Conservation (phyloP, 768 basidiomycete species). For the Termitomyces sp. region DNA sequence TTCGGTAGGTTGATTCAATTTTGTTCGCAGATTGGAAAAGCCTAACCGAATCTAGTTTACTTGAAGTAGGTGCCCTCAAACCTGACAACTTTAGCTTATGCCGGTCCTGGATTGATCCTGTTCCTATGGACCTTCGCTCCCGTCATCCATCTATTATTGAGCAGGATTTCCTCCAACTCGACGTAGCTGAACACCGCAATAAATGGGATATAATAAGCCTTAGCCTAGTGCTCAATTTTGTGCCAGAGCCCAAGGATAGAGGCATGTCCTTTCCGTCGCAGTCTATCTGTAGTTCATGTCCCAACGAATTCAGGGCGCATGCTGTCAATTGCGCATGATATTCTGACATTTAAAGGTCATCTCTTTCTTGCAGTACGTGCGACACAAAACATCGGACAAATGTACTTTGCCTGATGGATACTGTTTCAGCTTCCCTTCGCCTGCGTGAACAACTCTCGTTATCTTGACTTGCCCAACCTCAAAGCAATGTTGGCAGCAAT, state of each 20-base stretch:
- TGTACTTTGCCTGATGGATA: neutral
- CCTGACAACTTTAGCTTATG: constrained; percentile 75
- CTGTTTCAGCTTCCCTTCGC: constrained; percentile 68
- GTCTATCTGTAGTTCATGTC: neutral
- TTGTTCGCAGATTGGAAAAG: neutral
- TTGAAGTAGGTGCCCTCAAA: constrained; percentile 86
- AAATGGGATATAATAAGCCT: constrained; percentile 81
- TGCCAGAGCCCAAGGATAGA: constrained; percentile 67
- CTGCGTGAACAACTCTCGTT: constrained; percentile 83
- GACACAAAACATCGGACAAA: neutral
- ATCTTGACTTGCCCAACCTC: constrained; percentile 60
- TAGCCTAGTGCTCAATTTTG: constrained; percentile 88
- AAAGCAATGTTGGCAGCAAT: constrained; percentile 49
- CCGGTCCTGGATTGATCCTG: constrained; percentile 64
- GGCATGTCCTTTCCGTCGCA: constrained; percentile 36
- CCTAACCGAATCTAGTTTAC: constrained; percentile 42
- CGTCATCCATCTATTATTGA: constrained; percentile 78
- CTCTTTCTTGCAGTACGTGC: constrained; percentile 66
- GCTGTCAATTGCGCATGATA: constrained; percentile 54
- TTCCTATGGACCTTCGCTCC: constrained; percentile 80
- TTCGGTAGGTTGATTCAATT: constrained; percentile 25
- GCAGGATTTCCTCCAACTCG: constrained; percentile 78
- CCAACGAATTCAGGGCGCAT: constrained; percentile 50
- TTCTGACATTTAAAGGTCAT: constrained; percentile 50
- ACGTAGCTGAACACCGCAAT: constrained; percentile 38